Percentiles rank a stretch among this genome's conserved stretches.
phyloP scores from a whole-genome alignment of 768 basidiomycete genomes.

The Leccinum uliginosum region DNA sequence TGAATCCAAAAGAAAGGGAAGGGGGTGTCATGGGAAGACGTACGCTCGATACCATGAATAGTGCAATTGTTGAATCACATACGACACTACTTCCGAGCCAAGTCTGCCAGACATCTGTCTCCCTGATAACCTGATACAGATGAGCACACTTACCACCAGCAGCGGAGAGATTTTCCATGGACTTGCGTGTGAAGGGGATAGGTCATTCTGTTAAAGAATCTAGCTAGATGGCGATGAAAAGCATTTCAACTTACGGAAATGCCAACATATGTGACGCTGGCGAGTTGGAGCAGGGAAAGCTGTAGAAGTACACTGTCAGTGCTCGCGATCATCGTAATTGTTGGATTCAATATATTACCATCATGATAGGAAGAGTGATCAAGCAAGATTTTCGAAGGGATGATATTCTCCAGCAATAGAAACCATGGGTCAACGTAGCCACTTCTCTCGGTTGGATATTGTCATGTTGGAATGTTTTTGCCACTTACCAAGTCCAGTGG shows the following conservation, averaged over 20 bases:
- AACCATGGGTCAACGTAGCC: constrained; percentile 10
- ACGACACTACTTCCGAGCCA: constrained; percentile 20
- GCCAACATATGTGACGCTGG: constrained; percentile 10
- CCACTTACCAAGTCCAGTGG: constrained; percentile 20
- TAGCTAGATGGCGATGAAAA: background rate
- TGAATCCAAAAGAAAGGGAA: background rate
- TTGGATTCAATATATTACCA: constrained; percentile 2
- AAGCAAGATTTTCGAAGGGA: background rate
- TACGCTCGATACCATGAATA: constrained; percentile 17
- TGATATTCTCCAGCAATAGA: constrained; percentile 23
- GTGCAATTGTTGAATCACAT: constrained; percentile 19
- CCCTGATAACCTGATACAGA: too few species aligned
- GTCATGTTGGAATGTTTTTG: background rate
- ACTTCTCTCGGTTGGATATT: background rate
- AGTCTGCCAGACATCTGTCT: constrained; percentile 5
- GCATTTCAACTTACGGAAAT: background rate
- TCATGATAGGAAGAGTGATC: constrained; percentile 10
- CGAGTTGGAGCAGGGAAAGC: constrained; percentile 22
- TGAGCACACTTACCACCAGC: constrained; percentile 7
- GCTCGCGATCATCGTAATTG: background rate
- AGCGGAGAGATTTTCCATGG: background rate
- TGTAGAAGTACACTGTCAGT: background rate
- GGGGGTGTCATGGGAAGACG: background rate
- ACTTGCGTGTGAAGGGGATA: background rate
- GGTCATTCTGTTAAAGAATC: background rate